Evolutionary conservation across 306 rosid genomes (phyloP), one percentile per base, ranked within the genome.

Genomic region (Trifolium dubium): DNA sequence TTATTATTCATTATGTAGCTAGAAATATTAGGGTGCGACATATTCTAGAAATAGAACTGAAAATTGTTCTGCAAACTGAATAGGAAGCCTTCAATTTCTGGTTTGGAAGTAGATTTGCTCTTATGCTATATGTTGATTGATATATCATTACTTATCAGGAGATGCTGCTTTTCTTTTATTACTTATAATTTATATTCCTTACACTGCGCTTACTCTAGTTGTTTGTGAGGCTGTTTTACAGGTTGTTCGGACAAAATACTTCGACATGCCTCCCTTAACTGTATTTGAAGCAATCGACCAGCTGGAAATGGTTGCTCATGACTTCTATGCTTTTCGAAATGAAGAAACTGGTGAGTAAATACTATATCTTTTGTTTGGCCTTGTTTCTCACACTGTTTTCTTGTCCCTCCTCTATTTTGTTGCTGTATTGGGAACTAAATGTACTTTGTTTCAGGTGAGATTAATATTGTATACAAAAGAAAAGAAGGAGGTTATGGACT

Each of bases 211-310:
- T 18, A 66, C 82, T 67, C 56, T 64, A 61, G 69, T 41, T 74
- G 40, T 40, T 41, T 74, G 40, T 40, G 81, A 15, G 53, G 41
- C 51, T 80, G 39, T 51, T 55, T 76, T 72, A 18, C 82, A 93
- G 98, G 89, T 93, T 79, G 90, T 91, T 47, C 96, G 97, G 50
- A 93, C 90, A 53, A 91, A 93, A 62, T 88, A 89, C 89, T 89
- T 93, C 32, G 97, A 93, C 81, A 93, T 93, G 92, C 98, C 97
- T 3, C 98, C 98, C 10, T 84, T 93, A 86, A 91, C 98, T 2
- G 91, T 93, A 58, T 63, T 86, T 31, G 97, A 93, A 84, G 97
- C 98, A 70, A 83, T 89, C 60, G 90, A 93, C 69, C 98, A 93
- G 75, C 89, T 93, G 49, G 93, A 85, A 77, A 91, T 89, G 72